Base-by-base conservation (phyloP, 495 filamentous ascomycete genomes). In the Cercophora samala region DNA sequence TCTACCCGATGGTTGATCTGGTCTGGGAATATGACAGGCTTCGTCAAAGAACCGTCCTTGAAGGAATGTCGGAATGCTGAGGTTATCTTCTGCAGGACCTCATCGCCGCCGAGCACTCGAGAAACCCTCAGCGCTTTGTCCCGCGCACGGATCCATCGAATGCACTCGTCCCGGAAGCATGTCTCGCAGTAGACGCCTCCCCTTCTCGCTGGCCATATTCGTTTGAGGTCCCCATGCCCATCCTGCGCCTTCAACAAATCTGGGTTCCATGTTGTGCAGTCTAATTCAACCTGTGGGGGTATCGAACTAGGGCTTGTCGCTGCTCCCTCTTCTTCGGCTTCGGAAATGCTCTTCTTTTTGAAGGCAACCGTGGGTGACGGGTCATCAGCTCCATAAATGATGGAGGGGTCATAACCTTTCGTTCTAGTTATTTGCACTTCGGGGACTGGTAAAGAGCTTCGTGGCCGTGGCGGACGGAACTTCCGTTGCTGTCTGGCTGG, bases 121-220 rank as follows among this genome's bases (percentile, higher is more conserved):
- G 53, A 21, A 1, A 21, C 53, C 4, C 15, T 19, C 37, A 65
- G 4, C 56, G 19, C 51, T 2, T 1, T 61, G 18, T 42, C 51
- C 21, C 59, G 32, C 19, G 29, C 62, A 3, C 64, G 53, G 9
- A 58, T 5, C 54, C 19, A 51, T 4, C 63, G 53, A 18, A 29
- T 59, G 29, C 51, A 62, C 23, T 63, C 60, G 46, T 23, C 22
- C 32, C 25, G 60, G 54, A 63, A 66, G 67, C 54, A 65, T 8
- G 53, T 18, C 22, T 64, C 24, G 55, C 61, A 68, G 54, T 64
- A 60, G 29, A 63, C n/a, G 19, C 26, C 46, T n/a, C 67, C 60
- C 8, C 3, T n/a, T n/a, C 6, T 6, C 4, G 59, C 52, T 19
- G 64, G 65, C 52, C 64, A 63, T 26, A 26, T 17, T 3, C 53